Base-by-base conservation (phyloP, 2,329 filamentous ascomycete species). In the Colletotrichum phormii region DNA sequence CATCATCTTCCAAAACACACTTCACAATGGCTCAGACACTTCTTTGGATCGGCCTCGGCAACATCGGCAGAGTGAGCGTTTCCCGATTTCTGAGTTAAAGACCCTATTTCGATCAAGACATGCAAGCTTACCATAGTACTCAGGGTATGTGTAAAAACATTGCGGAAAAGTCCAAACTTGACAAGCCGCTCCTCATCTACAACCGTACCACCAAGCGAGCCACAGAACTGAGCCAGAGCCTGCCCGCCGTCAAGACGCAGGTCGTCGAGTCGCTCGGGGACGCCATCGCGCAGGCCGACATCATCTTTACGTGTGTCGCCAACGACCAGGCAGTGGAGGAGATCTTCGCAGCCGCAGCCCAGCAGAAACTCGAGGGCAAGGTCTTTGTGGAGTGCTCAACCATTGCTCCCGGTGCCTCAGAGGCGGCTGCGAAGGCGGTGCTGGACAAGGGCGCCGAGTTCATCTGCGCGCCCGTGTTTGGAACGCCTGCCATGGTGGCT, bases 311-410 rank as follows among this genome's bases (percentile, higher is more conserved):
- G 74, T 97, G 94, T 79, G 87, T 98, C 4, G 90, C 92, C 75
- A 93, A 97, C 79, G 95, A 98, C 80, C 85, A 88, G 3, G 93
- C 93, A 5, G 90, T 97, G 55, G 88, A 90, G 70, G 84, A 88
- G 5, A 89, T 90, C 24, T 87, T 94, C 72, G 81, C 87, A 54
- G 80, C 86, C 3, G 88, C 92, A 35, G 83, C 94, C 4, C 77
- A 88, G 60, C 79, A 83, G 22, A 84, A 90, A 70, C 83, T 94
- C 22, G 86, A 86, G 33, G 91, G 90, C 74, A 98, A 97, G 84
- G 85, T 97, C 18, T 92, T 98, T 76, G 89, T 97, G 37, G 95
- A 98, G 79, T 95, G 93, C 86, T 97, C 94, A 4, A 98, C 95
- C 31, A 90, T 98, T 46, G 93, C 97, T 81, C 95, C 95, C 0